A percentile compares a stretch with the other conserved stretches of the same genome.
Evolutionary conservation across 75 land plant genomes (phyloP).

Genomic region (Pinus taeda): DNA sequence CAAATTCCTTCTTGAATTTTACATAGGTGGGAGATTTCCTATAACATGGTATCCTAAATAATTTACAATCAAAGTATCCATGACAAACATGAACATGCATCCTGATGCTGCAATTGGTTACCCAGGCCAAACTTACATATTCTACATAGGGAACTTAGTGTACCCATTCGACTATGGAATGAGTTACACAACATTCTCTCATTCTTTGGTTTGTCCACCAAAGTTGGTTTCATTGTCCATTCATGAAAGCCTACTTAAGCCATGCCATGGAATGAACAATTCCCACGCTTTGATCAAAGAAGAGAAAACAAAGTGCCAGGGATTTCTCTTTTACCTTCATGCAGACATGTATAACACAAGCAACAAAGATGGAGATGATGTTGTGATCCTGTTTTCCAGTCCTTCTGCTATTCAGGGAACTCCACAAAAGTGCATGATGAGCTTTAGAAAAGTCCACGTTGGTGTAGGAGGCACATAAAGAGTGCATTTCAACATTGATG

Average conservation of each 20-base stretch:
- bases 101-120: conserved; percentile 70
- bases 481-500: conserved; percentile 52
- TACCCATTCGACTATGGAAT: conserved; percentile 83
- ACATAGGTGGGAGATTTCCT: conserved; percentile 78
- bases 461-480: conserved; percentile 12
- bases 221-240: neutral
- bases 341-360: conserved; percentile 47
- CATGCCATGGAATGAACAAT: neutral
- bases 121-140: conserved; percentile 92
- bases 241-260: neutral
- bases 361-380: conserved; percentile 34
- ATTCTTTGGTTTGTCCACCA: conserved; percentile 33
- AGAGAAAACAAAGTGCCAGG: conserved; percentile 22
- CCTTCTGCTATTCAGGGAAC: conserved; percentile 35
- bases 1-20: neutral
- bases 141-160: conserved; percentile 70
- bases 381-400: conserved; percentile 47
- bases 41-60: conserved; percentile 73
- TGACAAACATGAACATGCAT: conserved; percentile 92
- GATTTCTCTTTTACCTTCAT: conserved; percentile 32
- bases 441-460: conserved; percentile 52
- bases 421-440: conserved; percentile 54
- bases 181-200: conserved; percentile 66
- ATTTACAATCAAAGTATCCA: conserved; percentile 56
- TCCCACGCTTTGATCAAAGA: neutral